Evolutionary conservation across 192 early-diverging fungal species (phyloP).

Genomic region (Polychytrium aggregatum): DNA sequence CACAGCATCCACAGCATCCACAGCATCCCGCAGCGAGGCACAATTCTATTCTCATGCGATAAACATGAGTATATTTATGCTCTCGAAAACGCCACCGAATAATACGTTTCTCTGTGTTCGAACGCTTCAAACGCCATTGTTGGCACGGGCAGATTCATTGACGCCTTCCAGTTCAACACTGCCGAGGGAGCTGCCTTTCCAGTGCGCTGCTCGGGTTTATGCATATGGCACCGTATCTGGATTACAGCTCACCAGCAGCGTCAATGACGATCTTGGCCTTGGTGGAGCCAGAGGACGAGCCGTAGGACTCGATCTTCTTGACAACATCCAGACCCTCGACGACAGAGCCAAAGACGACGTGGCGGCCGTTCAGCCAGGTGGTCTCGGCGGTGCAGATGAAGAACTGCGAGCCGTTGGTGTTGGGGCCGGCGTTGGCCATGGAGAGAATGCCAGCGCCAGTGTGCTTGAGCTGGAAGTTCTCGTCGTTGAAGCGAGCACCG

Average conservation of each 20-base stretch:
- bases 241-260: constrained; percentile 52
- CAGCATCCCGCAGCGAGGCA: no score
- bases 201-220: no score
- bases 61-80: no score
- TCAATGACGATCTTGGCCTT: constrained; percentile 51
- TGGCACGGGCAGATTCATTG: no score
- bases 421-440: constrained; percentile 48
- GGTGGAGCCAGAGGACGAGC: constrained; percentile 53
- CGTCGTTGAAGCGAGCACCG: constrained; percentile 82
- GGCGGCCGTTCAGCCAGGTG: constrained; percentile 31
- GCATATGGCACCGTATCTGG: no score
- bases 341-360: constrained; percentile 41
- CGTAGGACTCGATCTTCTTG: constrained; percentile 54
- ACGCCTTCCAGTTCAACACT: no score
- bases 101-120: no score
- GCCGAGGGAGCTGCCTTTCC: no score
- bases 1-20: no score
- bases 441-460: constrained; percentile 44
- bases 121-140: no score
- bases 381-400: constrained; percentile 74
- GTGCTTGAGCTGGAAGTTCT: constrained; percentile 82
- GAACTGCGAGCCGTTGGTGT: constrained; percentile 81
- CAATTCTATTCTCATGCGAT: no score
- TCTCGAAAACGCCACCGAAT: no score
- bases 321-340: constrained; percentile 53